phyloP scores from a whole-genome alignment of 1,284 basidiomycete species.

The Schizopora paradoxa region DNA sequence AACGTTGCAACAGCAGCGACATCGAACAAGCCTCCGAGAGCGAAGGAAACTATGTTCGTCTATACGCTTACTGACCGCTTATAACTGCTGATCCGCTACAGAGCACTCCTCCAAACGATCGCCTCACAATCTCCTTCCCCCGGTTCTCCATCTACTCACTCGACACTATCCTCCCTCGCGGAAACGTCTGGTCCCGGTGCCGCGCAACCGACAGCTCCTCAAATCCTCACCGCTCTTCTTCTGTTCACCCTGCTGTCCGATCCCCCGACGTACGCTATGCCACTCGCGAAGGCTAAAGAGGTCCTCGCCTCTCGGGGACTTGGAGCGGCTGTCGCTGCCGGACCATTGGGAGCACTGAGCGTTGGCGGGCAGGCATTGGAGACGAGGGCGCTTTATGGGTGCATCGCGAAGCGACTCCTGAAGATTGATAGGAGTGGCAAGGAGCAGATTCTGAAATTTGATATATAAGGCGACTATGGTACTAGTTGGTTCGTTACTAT shows the following conservation, averaged over 20 bases:
- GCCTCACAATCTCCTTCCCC: slow-evolving; percentile 28
- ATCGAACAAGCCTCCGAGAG: slow-evolving; percentile 40
- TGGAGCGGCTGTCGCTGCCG: slow-evolving; percentile 28
- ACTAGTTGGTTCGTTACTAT: too few relatives aligned
- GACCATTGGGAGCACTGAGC: slow-evolving; percentile 19
- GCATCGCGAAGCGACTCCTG: slow-evolving; percentile 67
- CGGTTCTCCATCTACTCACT: slow-evolving; percentile 38
- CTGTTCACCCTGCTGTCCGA: slow-evolving; percentile 49
- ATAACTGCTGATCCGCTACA: slow-evolving; percentile 29
- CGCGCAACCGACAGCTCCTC: slow-evolving; percentile 46
- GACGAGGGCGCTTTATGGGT: slow-evolving; percentile 41
- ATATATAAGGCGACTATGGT: slow-evolving; percentile 41
- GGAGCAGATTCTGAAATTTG: slow-evolving; percentile 68
- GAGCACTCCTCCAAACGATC: slow-evolving; percentile 48
- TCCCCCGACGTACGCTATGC: slow-evolving; percentile 48
- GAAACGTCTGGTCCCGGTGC: slow-evolving; percentile 14
- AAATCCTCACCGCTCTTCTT: slow-evolving; percentile 63
- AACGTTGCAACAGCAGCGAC: slow-evolving; percentile 26
- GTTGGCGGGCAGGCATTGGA: slow-evolving; percentile 12
- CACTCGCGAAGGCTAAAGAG: slow-evolving; percentile 59
- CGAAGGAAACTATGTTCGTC: slow-evolving; percentile 62
- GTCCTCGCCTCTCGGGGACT: slow-evolving; percentile 40
- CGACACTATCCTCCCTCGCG: slow-evolving; percentile 41
- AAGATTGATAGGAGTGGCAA: slow-evolving; percentile 68
- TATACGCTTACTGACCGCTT: not conserved